phyloP scores from a whole-genome alignment of 2,329 filamentous ascomycete species.

The Penicillium sp. region DNA sequence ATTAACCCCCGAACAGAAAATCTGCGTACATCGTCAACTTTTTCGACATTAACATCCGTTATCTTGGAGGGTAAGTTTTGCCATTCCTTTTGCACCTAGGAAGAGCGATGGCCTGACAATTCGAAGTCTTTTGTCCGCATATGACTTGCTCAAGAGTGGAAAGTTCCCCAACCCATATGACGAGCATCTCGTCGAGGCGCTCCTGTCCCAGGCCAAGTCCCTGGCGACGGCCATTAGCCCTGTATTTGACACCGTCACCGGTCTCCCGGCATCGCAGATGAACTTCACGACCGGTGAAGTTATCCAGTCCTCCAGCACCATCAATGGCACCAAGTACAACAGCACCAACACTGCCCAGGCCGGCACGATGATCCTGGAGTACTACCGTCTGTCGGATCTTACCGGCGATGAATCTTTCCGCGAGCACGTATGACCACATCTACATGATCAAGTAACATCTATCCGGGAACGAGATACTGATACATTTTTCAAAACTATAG shows the following conservation, averaged over 20 bases:
- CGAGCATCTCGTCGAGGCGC: slow-evolving; percentile 17
- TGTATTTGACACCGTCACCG: slow-evolving; percentile 19
- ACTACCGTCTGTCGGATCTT: slow-evolving; percentile 21
- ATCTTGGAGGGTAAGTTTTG: slow-evolving; percentile 17
- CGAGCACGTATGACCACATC: slow-evolving; percentile 8
- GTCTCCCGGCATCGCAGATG: slow-evolving; percentile 11
- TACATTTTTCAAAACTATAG: not conserved
- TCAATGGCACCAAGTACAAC: slow-evolving; percentile 20
- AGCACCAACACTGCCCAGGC: slow-evolving; percentile 23
- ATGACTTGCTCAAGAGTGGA: slow-evolving; percentile 24
- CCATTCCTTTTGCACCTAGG: not conserved
- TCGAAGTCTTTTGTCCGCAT: slow-evolving; percentile 18
- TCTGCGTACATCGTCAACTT: slow-evolving; percentile 16
- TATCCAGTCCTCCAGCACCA: slow-evolving; percentile 12
- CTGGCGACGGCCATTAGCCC: slow-evolving; percentile 19
- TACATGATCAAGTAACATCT: not conserved
- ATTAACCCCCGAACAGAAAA: slow-evolving; percentile 4
- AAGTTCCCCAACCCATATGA: slow-evolving; percentile 19
- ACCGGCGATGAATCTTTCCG: slow-evolving; percentile 24
- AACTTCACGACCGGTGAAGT: slow-evolving; percentile 17
- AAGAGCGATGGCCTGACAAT: not conserved
- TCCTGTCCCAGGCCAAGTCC: slow-evolving; percentile 20
- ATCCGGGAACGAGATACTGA: not conserved
- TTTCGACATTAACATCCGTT: slow-evolving; percentile 24
- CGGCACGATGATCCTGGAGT: slow-evolving; percentile 24